Percentiles rank a stretch among this genome's conserved stretches.
Evolutionary conservation across 148 eudicot genomes (phyloP).

Genomic region (Euryodendron excelsum): DNA sequence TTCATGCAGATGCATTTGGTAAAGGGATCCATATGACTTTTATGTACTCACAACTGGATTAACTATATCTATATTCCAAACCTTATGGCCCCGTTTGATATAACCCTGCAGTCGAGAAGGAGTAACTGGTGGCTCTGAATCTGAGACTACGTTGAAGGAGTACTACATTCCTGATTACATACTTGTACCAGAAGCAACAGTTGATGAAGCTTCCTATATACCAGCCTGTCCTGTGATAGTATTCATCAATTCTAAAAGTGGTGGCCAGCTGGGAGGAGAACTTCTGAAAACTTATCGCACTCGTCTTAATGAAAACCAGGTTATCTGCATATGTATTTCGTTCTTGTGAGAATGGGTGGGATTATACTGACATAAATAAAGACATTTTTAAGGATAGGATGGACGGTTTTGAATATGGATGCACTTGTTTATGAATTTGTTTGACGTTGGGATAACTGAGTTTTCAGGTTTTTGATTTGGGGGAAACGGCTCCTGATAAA

Average conservation of each 20-base stretch:
- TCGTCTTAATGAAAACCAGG: conserved; percentile 30
- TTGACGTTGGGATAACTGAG: background rate
- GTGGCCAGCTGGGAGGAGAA: conserved; percentile 36
- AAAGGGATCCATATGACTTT: background rate
- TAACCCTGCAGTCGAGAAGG: conserved; percentile 4
- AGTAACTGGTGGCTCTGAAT: background rate
- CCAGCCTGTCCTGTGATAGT: conserved; percentile 32
- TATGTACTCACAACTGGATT: no score
- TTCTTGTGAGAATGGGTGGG: background rate
- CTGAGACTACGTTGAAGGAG: conserved; percentile 14
- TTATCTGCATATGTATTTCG: background rate
- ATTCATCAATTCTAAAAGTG: conserved; percentile 34
- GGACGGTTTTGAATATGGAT: background rate
- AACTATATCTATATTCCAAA: background rate
- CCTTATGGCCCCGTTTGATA: background rate
- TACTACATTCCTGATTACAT: conserved; percentile 32
- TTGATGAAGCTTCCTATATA: background rate
- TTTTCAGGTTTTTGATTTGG: conserved; percentile 33
- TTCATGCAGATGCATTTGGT: background rate
- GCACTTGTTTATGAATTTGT: background rate
- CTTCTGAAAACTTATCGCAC: conserved; percentile 26
- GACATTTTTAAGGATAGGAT: background rate
- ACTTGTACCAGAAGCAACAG: conserved; percentile 14
- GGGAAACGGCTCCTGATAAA: conserved; percentile 27
- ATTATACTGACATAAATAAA: background rate